Base-by-base conservation (phyloP, 371 early-diverging fungal genomes). In the Entomophthora muscae region DNA sequence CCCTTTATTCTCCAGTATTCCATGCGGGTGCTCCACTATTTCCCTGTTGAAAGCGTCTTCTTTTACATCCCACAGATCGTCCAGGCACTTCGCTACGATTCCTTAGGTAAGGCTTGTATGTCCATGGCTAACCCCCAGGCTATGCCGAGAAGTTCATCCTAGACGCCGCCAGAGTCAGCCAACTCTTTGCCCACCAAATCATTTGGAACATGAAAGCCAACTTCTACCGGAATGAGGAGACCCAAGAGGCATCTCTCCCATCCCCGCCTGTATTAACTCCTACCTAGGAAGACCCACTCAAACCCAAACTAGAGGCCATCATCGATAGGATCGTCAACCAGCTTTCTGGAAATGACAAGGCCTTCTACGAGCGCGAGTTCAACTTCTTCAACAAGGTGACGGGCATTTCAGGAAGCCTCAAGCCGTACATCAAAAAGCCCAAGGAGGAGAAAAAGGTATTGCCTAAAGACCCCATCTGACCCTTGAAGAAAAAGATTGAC, bases 171-270 rank as follows among this genome's bases (percentile, higher is more conserved):
- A 82, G 82, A 65, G 83, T 85, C 0, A 93, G 93, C 3, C 98
- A 94, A 69, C 76, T 91, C 31, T 98, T 98, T 79, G 91, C 97
- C 1, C 99, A 99, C 73, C 98, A 98, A 73, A 94, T 99, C 57
- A 96, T 99, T 56, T 99, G 99, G 99, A 99, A 99, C 71, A 96
- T 99, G 93, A 88, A 94, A 51, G 99, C 99, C 54, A 99, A 99
- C 75, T 83, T 88, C 86, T 96, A 66, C 80, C 87, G 81, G 75
- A 90, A 91, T 69, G 91, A 92, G 63, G 89, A 85, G 3, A 75
- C 76, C 70, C 61, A 66, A 70, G 83, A 74, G 73, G 80, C 74
- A 74, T 24, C 12, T 7, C 22, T 61, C 23, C 10, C 21, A 17
- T 52, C 62, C 22, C 21, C n/a, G n/a, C n/a, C 17, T 42, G 17